Percentiles rank a stretch among this genome's conserved stretches.
phyloP scores from a whole-genome alignment of 2,329 filamentous ascomycete genomes.

The Cordyceps militaris region DNA sequence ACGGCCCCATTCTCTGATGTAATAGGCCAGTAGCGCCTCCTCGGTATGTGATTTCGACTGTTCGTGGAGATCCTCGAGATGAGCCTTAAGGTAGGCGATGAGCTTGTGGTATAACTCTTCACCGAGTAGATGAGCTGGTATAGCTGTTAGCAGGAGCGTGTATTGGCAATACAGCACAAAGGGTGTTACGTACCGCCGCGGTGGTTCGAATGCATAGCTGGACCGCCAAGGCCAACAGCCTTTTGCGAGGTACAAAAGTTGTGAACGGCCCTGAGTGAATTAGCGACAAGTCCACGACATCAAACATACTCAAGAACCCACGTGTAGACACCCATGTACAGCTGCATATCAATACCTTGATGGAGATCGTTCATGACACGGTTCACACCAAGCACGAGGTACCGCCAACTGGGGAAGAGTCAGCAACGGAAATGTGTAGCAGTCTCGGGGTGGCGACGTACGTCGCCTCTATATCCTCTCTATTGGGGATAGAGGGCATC shows the following conservation, averaged over 20 bases:
- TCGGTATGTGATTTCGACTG: conserved; percentile 76
- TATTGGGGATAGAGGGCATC: conserved; percentile 53
- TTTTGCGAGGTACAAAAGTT: conserved; percentile 99
- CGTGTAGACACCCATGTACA: conserved; percentile 98
- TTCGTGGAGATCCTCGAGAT: conserved; percentile 64
- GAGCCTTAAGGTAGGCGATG: conserved; percentile 72
- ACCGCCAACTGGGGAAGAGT: conserved; percentile 65
- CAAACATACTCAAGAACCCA: conserved; percentile 27
- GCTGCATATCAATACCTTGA: conserved; percentile 88
- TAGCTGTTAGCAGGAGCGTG: background rate
- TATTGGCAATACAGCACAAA: background rate
- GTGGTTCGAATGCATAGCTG: conserved; percentile 33
- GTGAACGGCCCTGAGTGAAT: conserved; percentile 68
- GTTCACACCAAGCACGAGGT: conserved; percentile 79
- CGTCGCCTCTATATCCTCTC: conserved; percentile 53
- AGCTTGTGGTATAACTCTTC: conserved; percentile 94
- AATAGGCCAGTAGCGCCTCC: conserved; percentile 83
- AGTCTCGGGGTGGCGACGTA: conserved; percentile 21
- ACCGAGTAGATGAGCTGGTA: conserved; percentile 77
- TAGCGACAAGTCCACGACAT: conserved; percentile 22
- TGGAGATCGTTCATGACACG: conserved; percentile 91
- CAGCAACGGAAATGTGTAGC: conserved; percentile 17
- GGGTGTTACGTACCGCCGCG: conserved; percentile 51
- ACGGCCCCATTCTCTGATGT: conserved; percentile 93
- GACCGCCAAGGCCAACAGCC: conserved; percentile 56